Conservation (phyloP, 108 stramenopile species). For the Nitzschia inconspicua region DNA sequence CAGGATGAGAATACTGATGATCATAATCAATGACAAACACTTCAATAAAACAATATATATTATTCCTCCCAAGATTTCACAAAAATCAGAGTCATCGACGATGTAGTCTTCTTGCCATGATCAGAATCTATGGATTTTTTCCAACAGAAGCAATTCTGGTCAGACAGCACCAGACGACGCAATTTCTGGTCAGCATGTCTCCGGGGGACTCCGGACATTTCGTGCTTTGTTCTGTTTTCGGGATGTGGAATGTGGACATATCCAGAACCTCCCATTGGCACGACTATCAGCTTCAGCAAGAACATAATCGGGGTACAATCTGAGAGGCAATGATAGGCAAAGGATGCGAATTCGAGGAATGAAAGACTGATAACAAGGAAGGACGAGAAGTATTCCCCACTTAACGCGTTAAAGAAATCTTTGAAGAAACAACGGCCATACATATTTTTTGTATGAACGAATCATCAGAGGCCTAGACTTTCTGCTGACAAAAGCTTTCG, state of each 20-base stretch:
- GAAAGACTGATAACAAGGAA: too few relatives aligned
- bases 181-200: too few relatives aligned
- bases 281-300: slow-evolving; percentile 13
- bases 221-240: slow-evolving; percentile 13
- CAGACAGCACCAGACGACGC: too few relatives aligned
- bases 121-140: too few relatives aligned
- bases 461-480: slow-evolving; percentile 16
- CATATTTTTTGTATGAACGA: slow-evolving; percentile 14
- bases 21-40: too few relatives aligned
- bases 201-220: slow-evolving; percentile 26
- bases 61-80: slow-evolving; percentile 17
- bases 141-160: too few relatives aligned
- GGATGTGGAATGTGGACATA: slow-evolving; percentile 28
- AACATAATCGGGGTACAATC: too few relatives aligned
- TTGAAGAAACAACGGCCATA: slow-evolving; percentile 27
- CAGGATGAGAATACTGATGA: too few relatives aligned
- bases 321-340: too few relatives aligned
- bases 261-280: slow-evolving; percentile 27
- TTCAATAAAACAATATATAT: too few relatives aligned
- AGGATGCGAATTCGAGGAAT: too few relatives aligned
- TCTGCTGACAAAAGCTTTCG: slow-evolving; percentile 16
- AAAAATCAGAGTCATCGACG: slow-evolving; percentile 33
- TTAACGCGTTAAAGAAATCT: slow-evolving; percentile 26
- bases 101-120: slow-evolving; percentile 33
- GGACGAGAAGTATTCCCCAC: too few relatives aligned